Base-by-base conservation (phyloP, 2,329 filamentous ascomycete species). In the Chalara sp. region DNA sequence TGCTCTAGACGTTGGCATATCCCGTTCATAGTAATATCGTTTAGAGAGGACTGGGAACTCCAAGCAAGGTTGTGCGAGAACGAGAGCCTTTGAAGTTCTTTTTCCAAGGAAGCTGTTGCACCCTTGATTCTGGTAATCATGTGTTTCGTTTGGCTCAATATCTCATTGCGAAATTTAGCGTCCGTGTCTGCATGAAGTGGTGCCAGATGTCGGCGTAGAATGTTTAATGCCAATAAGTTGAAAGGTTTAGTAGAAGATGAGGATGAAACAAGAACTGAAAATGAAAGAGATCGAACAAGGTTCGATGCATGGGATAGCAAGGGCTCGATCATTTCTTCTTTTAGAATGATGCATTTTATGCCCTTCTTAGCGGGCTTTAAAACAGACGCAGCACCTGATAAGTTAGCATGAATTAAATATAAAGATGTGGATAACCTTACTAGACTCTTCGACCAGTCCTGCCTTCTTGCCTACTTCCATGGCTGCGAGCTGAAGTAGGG, bases 111-210 rank as follows among this genome's bases (percentile, higher is more conserved):
- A 13, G 77, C 75, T 13, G 85, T 80, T 7, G 84, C 79, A 29
- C 83, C 83, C 57, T 86, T 78, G 5, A 95, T 72, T 42, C 91
- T 83, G 60, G 86, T 84, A 52, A 91, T 80, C 65, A 97, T 81
- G 59, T 84, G 83, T 54, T 88, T 84, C 2, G 86, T 81, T 55
- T 87, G 79, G 29, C 83, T 82, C 30, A 92, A 75, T 1, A 95
- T 76, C 58, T 95, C 89, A 52, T 91, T 86, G 51, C 93, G 82
- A 57, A 91, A 86, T 60, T 92, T 89, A 5, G 92, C 84, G 64
- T 96, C 90, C 0, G 87, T 83, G 56, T 96, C 91, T 3, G 89
- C 81, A 63, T 95, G 86, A 56, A 92, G 81, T 12, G 84, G 78
- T 1, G 79, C 76, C 4, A 97, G 69, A 52, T 88, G 81, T 33